These are phyloP conservation scores for Albugo candida DNA, from an alignment of 352 stramenopile species.

Conservation along the genomic window DNA sequence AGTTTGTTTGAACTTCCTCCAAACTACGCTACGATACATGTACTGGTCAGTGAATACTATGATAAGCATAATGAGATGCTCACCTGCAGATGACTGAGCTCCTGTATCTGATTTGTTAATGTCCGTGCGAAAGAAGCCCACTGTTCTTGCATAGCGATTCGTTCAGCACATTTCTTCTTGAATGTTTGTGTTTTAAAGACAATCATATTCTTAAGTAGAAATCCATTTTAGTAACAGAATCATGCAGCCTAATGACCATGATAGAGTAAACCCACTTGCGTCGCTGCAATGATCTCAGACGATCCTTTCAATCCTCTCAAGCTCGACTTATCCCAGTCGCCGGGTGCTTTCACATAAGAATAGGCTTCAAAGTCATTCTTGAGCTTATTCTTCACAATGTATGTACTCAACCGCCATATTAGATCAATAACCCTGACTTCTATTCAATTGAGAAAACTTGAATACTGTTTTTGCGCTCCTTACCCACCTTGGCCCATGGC, in stretches of 20 bases:
- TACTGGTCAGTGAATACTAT: background rate
- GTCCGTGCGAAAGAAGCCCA: constrained; percentile 17
- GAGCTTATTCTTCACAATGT: constrained; percentile 16
- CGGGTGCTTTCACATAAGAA: constrained; percentile 3
- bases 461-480: background rate
- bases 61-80: background rate
- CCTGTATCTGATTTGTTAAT: constrained; percentile 19
- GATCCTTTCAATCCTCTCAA: background rate
- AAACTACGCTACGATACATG: constrained; percentile 14
- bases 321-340: background rate
- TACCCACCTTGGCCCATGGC: constrained; percentile 21
- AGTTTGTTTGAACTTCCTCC: constrained; percentile 18
- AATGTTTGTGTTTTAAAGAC: constrained; percentile 21
- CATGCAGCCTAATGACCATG: constrained; percentile 2
- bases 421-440: constrained; percentile 23
- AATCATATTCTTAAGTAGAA: constrained; percentile 16
- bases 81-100: constrained; percentile 15
- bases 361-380: constrained; percentile 6
- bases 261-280: constrained; percentile 11
- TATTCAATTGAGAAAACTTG: background rate
- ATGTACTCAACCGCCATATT: constrained; percentile 26
- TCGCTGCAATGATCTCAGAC: constrained; percentile 6
- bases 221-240: background rate
- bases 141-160: constrained; percentile 19
- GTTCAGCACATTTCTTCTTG: constrained; percentile 17